These are phyloP conservation scores for Penicillium alfredii DNA, from an alignment of 495 filamentous ascomycete species.

Conservation along the genomic window DNA sequence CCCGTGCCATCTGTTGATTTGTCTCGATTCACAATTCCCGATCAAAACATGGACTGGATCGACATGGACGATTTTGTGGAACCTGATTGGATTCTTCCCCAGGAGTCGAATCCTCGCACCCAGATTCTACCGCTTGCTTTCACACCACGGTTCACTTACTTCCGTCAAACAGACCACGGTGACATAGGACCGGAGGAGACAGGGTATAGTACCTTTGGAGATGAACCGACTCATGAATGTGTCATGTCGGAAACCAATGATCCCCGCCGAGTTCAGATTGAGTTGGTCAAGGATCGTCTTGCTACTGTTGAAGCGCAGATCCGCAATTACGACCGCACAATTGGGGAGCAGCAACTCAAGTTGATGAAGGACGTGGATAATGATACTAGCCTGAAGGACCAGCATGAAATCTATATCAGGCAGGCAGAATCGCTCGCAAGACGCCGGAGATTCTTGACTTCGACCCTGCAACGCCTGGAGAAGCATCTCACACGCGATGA, in stretches of 20 bases:
- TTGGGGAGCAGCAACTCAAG: constrained; percentile 61
- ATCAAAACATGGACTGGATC: constrained; percentile 91
- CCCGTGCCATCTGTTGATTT: constrained; percentile 57
- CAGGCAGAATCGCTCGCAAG: constrained; percentile 64
- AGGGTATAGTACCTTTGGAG: constrained; percentile 76
- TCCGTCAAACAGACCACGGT: constrained; percentile 90
- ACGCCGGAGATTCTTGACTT: constrained; percentile 71
- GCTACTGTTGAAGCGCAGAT: constrained; percentile 73
- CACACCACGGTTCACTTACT: constrained; percentile 92
- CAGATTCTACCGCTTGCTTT: constrained; percentile 89
- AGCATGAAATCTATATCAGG: constrained; percentile 62
- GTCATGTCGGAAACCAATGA: constrained; percentile 93
- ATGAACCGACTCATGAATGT: constrained; percentile 89
- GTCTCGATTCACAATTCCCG: constrained; percentile 87
- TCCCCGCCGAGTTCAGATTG: constrained; percentile 80
- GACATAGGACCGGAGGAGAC: constrained; percentile 62
- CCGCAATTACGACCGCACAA: constrained; percentile 56
- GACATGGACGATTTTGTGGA: constrained; percentile 99
- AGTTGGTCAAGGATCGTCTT: constrained; percentile 75
- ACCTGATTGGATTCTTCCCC: constrained; percentile 90
- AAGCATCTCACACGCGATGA: constrained; percentile 45
- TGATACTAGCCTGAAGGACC: constrained; percentile 46
- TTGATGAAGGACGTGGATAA: constrained; percentile 50
- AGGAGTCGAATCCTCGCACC: constrained; percentile 84
- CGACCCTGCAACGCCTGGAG: constrained; percentile 63